Evolutionary conservation across 352 stramenopile species (phyloP).

Genomic region (Pythium periplocum): DNA sequence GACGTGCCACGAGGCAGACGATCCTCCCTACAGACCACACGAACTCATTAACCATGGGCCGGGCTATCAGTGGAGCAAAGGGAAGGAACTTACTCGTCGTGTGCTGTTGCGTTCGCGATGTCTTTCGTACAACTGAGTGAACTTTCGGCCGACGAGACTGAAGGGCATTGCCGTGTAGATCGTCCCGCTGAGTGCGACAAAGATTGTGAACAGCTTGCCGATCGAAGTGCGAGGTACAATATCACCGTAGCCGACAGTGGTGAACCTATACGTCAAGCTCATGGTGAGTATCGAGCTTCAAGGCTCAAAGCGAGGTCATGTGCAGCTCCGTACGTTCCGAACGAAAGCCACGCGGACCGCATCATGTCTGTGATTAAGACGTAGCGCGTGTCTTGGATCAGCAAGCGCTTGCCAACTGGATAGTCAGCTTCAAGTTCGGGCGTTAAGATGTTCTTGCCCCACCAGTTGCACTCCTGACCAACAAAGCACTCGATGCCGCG

Average conservation of each 20-base stretch:
- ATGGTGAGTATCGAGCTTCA: background rate
- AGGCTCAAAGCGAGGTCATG: background rate
- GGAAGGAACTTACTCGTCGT: constrained; percentile 29
- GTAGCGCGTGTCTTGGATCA: constrained; percentile 49
- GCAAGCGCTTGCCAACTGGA: constrained; percentile 47
- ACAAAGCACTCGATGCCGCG: constrained; percentile 64
- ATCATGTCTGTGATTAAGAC: constrained; percentile 65
- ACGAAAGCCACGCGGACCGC: constrained; percentile 64
- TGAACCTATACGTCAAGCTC: constrained; percentile 30
- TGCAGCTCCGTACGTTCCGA: constrained; percentile 35
- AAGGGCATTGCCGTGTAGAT: constrained; percentile 78
- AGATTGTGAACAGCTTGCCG: constrained; percentile 57
- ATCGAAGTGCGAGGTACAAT: constrained; percentile 52
- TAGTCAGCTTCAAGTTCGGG: constrained; percentile 26
- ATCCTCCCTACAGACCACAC: no score
- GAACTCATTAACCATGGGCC: no score
- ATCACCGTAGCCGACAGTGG: constrained; percentile 74
- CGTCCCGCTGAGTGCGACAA: constrained; percentile 52
- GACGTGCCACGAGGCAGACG: no score
- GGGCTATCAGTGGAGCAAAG: no score
- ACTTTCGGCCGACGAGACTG: constrained; percentile 65
- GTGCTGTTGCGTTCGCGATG: constrained; percentile 58
- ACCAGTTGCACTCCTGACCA: constrained; percentile 49
- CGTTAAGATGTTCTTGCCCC: constrained; percentile 48
- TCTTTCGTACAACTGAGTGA: constrained; percentile 64